Base-by-base conservation (phyloP, 2,329 filamentous ascomycete species). In the Emergomyces orientalis region DNA sequence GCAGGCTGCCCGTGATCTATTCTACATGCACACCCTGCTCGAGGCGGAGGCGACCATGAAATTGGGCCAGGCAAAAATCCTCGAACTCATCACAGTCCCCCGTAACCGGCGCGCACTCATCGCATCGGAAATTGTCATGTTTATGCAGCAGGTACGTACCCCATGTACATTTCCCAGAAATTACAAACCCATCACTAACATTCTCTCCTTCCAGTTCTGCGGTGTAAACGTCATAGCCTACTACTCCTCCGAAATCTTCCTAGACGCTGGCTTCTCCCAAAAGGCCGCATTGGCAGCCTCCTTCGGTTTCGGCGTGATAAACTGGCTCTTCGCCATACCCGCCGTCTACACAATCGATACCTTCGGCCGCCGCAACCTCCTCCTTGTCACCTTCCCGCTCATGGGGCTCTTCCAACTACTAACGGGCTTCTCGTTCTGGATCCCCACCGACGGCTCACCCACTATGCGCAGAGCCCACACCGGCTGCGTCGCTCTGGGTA, bases 331-430 rank as follows among this genome's bases (percentile, higher is more conserved):
- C 65, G 84, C 85, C 19, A 76, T 86, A 14, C 84, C 84, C 0
- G 85, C 84, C 3, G 75, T 88, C 56, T 86, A 84, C 70, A 87
- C 85, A 6, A 88, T 88, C 65, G 86, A 89, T 69, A 87, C 82
- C 0, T 88, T 86, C 63, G 87, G 86, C 7, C 82, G 87, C 3
- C 80, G 86, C 25, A 85, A 85, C 65, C 76, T 88, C 8, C 78
- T 88, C 0, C 76, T 88, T 4, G 79, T 79, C 1, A 88, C 86
- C 0, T 87, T 88, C 69, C 86, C 86, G 0, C 73, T 88, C 22
- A 88, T 89, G 86, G 76, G 76, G 2, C 67, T 80, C 57, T 77
- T 77, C 51, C 73, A 83, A 39, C 76, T 83, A 65, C 81, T 81
- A 62, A 81, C 81, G 0, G 81, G 81, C 0, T 82, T 82, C 65